Evolutionary conservation across 345 rosid species (phyloP).

Genomic region (Geranium brycei): DNA sequence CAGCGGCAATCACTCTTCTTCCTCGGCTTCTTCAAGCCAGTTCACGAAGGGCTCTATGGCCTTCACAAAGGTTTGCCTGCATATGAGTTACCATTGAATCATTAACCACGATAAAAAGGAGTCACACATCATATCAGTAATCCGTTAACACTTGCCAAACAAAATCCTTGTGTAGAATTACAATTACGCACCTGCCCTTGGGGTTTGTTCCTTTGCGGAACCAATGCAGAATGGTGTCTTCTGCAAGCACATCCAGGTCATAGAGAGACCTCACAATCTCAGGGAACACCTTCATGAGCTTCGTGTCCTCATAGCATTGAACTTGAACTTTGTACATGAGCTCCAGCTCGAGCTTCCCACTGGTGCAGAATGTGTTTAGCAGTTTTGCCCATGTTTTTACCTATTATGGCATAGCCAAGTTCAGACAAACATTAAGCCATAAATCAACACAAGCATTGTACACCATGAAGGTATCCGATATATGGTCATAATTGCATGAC

Average conservation of each 20-base stretch:
- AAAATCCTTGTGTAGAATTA: not conserved
- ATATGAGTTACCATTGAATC: not conserved
- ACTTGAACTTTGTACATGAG: conserved; percentile 89
- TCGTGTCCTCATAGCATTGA: conserved; percentile 98
- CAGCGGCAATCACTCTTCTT: conserved; percentile 47
- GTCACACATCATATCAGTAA: no score
- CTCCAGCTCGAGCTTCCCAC: conserved; percentile 82
- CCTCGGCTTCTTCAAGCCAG: conserved; percentile 99
- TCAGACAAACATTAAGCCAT: not conserved
- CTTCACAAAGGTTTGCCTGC: conserved; percentile 87
- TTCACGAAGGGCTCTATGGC: conserved; percentile 83
- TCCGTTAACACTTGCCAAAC: not conserved
- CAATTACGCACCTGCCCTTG: conserved; percentile 67
- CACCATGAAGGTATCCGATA: no score
- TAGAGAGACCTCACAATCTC: conserved; percentile 79
- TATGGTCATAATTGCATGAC: no score
- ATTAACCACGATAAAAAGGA: not conserved
- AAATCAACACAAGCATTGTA: no score
- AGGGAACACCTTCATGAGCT: conserved; percentile 93
- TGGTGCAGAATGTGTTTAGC: conserved; percentile 68
- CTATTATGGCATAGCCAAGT: conserved; percentile 19
- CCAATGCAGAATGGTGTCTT: conserved; percentile 89
- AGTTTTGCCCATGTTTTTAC: conserved; percentile 88
- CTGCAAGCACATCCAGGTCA: conserved; percentile 90
- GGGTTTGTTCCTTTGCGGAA: conserved; percentile 76